Conservation (phyloP, 2,329 filamentous ascomycete genomes). For the Diaporthe sp. region DNA sequence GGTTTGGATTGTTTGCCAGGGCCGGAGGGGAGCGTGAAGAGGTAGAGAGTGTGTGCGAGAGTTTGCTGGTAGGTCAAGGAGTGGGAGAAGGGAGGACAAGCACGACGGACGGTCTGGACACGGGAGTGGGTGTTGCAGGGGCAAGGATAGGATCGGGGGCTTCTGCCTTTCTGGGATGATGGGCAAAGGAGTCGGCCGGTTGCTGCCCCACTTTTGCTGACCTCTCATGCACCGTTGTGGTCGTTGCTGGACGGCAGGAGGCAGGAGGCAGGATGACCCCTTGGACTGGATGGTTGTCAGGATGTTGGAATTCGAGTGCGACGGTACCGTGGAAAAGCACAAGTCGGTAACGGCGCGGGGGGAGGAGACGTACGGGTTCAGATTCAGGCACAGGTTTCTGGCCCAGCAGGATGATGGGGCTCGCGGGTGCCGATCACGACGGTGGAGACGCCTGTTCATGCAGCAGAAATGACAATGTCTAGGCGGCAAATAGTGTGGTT, state of each 20-base stretch:
- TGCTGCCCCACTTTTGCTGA: slow-evolving; percentile 30
- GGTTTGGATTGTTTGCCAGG: slow-evolving; percentile 25
- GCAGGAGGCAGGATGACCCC: slow-evolving; percentile 18
- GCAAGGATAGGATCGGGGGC: slow-evolving; percentile 25
- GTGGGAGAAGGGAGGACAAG: slow-evolving; percentile 22
- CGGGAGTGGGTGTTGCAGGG: slow-evolving; percentile 19
- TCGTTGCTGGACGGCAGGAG: slow-evolving; percentile 14
- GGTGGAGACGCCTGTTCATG: slow-evolving; percentile 18
- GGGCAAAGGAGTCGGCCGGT: slow-evolving; percentile 28
- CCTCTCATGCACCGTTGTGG: slow-evolving; percentile 1
- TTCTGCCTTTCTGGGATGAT: slow-evolving; percentile 30
- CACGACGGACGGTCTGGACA: slow-evolving; percentile 14
- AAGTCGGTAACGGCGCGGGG: background rate
- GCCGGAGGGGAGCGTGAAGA: slow-evolving; percentile 8
- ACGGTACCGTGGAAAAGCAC: background rate
- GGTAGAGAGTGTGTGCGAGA: slow-evolving; percentile 16
- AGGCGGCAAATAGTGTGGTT: slow-evolving; percentile 24
- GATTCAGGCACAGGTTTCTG: background rate
- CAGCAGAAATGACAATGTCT: slow-evolving; percentile 28
- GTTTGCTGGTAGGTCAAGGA: slow-evolving; percentile 24
- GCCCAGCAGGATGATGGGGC: background rate
- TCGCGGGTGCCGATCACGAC: slow-evolving; percentile 24
- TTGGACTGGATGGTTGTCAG: slow-evolving; percentile 7
- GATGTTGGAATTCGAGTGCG: background rate
- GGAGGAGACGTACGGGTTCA: background rate